Percentiles rank a stretch among this genome's conserved stretches.
Conservation (phyloP, 352 stramenopile species). For the Pythium phragmitis region DNA sequence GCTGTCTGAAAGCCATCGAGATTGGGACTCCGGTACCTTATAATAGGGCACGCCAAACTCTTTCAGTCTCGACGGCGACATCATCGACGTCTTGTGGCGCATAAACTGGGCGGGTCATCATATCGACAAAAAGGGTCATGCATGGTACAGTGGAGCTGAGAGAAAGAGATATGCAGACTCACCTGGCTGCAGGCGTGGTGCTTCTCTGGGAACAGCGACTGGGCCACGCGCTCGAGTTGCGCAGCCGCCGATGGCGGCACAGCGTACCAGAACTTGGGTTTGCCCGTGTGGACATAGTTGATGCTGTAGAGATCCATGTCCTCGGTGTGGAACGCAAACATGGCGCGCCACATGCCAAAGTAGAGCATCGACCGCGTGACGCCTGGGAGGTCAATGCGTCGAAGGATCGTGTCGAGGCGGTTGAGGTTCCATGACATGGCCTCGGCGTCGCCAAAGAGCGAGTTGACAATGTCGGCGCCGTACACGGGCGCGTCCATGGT, state of each 20-base stretch:
- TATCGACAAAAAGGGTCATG: neutral
- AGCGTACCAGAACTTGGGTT: slow-evolving; percentile 93
- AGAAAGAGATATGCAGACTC: neutral
- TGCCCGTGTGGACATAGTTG: slow-evolving; percentile 92
- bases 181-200: slow-evolving; percentile 77
- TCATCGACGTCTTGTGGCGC: slow-evolving; percentile 92
- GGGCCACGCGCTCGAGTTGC: slow-evolving; percentile 82
- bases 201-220: slow-evolving; percentile 88
- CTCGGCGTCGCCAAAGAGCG: slow-evolving; percentile 76
- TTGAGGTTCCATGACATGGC: slow-evolving; percentile 87
- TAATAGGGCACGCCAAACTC: slow-evolving; percentile 84
- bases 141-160: neutral
- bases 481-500: slow-evolving; percentile 90
- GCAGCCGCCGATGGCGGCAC: slow-evolving; percentile 69
- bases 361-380: slow-evolving; percentile 93
- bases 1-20: neutral
- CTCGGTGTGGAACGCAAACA: slow-evolving; percentile 94
- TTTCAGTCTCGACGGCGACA: slow-evolving; percentile 80
- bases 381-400: slow-evolving; percentile 75
- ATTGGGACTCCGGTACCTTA: slow-evolving; percentile 30
- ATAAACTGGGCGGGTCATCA: slow-evolving; percentile 65
- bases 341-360: slow-evolving; percentile 93
- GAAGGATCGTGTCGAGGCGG: slow-evolving; percentile 85
- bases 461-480: slow-evolving; percentile 88
- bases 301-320: slow-evolving; percentile 95